Base-by-base conservation (phyloP, 2,329 filamentous ascomycete species). In the Diplodia corticola region DNA sequence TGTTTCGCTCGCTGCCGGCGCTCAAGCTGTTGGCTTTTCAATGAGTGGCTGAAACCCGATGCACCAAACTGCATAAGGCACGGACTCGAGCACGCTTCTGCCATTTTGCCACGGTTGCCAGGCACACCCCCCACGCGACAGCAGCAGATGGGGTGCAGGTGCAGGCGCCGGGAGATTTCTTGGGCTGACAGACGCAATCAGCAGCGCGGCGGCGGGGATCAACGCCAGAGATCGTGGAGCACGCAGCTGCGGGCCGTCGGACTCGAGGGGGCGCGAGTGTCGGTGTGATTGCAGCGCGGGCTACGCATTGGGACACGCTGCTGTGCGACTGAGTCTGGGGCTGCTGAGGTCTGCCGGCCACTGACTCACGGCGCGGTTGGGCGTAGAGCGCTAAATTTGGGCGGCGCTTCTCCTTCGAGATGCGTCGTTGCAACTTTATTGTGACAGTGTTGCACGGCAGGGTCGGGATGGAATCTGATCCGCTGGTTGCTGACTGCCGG, bases 381-480 rank as follows among this genome's bases (percentile, higher is more conserved):
- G 33, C 17, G 9, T 5, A 7, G 13, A 13, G 40, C 13, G 55
- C 55, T 60, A 60, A 60, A 44, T 60, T 60, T 60, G 55, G 55
- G 55, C 37, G 54, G 54, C 54, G 54, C 54, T 44, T 57, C 35
- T 26, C 40, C 57, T 60, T 60, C 20, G 9, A 17, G 57, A 6
- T 24, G 57, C 57, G 57, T 60, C 40, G 44, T 35, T 61, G n/a
- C 57, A 50, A 61, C 57, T 61, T 49, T 61, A 61, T 49, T 50
- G 48, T 37, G 51, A 30, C 54, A 33, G 55, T 13, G 57, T 61
- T 61, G 57, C 57, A 61, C 57, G 12, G 17, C 57, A 61, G 55
- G 17, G 37, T 44, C 54, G 54, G 51, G 54, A 44, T 7, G 44
- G 33, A 37, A 35, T 26, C n/a, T 1, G 9, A 17, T 6, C 37